phyloP scores from a whole-genome alignment of 1,284 basidiomycete species.

The Moesziomyces parantarcticus region DNA sequence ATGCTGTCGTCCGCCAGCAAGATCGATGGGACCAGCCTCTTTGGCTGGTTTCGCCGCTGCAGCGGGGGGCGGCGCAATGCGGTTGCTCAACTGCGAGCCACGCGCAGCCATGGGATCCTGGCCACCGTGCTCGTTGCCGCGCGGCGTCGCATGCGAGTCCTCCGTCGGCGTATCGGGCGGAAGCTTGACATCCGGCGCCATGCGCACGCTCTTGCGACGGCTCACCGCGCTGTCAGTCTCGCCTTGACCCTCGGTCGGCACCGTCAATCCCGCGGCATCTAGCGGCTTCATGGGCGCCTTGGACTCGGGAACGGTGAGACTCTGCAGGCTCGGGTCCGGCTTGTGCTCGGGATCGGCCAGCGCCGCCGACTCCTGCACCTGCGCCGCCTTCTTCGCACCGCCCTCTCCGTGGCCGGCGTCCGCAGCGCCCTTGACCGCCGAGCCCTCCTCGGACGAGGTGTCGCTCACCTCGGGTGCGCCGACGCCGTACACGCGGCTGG shows the following conservation, averaged over 20 bases:
- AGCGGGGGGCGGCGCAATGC: conserved; percentile 56
- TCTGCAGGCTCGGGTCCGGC: conserved; percentile 33
- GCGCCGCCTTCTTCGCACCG: conserved; percentile 36
- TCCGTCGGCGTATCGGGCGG: conserved; percentile 57
- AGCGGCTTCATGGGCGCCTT: conserved; percentile 14
- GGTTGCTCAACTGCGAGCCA: conserved; percentile 36
- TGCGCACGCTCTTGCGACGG: conserved; percentile 63
- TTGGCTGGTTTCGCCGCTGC: conserved; percentile 35
- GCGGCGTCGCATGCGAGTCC: conserved; percentile 20
- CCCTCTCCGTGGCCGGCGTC: conserved; percentile 12
- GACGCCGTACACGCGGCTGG: conserved; percentile 44
- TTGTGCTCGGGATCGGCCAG: conserved; percentile 39
- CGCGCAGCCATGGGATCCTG: conserved; percentile 39
- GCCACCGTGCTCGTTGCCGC: conserved; percentile 41
- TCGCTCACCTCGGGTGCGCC: conserved; percentile 44
- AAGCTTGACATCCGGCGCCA: conserved; percentile 63
- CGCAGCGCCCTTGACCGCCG: conserved; percentile 14
- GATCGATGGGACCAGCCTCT: conserved; percentile 46
- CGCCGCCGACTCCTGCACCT: conserved; percentile 38
- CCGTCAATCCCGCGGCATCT: conserved; percentile 7
- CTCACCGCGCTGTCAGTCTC: conserved; percentile 39
- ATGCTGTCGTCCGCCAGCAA: conserved; percentile 40
- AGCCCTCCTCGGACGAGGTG: conserved; percentile 40
- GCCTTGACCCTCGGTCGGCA: conserved; percentile 32
- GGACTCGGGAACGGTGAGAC: conserved; percentile 18